Base-by-base conservation (phyloP, 2,329 filamentous ascomycete species). In the Hypoxylon sp. region DNA sequence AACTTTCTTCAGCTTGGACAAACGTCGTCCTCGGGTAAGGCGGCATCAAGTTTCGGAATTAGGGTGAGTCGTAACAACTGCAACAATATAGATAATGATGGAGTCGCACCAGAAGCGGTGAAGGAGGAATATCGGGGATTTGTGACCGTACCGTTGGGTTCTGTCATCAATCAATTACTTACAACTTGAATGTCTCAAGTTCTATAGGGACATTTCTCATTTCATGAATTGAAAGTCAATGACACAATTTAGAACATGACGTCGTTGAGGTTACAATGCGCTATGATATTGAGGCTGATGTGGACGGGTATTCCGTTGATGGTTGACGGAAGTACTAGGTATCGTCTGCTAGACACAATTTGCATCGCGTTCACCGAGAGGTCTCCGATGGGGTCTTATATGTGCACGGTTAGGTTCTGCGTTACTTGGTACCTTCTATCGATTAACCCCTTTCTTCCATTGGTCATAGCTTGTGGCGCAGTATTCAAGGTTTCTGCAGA, bases 361-460 rank as follows among this genome's bases (percentile, higher is more conserved):
- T 33, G 53, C 35, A 59, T 71, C 69, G 69, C 69, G 63, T 67
- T 71, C 66, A 65, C 69, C 69, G 69, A 67, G 63, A 69, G 66
- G 68, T 61, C 68, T 70, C 68, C 68, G 62, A 68, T 44, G 17
- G n/a, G 39, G 37, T 22, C 24, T 31, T 42, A 54, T 37, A 8
- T 51, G n/a, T n/a, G 17, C 31, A n/a, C 6, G 26, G 33, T 52
- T 29, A 22, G 19, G 35, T 44, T 8, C 39, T 22, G 39, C 17
- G 39, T 33, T 33, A 42, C 33, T 42, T 17, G n/a, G 48, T 33
- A 56, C 22, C 26, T 48, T 8, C 37, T 67, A 67, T 67, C 53
- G 56, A 56, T 64, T 63, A 62, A 24, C 61, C 68, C 65, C 65
- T 63, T 63, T 65, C 39, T 54, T 31, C 8, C 17, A 50, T 54